phyloP scores from a whole-genome alignment of 2,329 filamentous ascomycete species.

The Emmonsiellopsis sp. region DNA sequence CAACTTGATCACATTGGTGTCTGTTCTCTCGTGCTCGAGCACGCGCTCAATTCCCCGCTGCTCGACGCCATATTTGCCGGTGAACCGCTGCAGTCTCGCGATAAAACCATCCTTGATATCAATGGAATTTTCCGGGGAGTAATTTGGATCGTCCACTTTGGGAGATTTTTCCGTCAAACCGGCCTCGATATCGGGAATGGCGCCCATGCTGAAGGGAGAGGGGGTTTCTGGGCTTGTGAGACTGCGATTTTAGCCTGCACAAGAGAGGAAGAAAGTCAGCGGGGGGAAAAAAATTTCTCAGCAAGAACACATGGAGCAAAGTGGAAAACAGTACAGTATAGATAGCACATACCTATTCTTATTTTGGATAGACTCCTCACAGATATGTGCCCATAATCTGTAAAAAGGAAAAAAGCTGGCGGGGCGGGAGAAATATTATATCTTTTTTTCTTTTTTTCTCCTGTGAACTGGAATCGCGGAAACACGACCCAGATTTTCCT shows the following conservation, averaged over 20 bases:
- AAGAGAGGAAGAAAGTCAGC: too few relatives aligned
- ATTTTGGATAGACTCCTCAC: too few relatives aligned
- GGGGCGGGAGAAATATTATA: too few relatives aligned
- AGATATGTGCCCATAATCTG: too few relatives aligned
- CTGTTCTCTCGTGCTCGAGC: background rate
- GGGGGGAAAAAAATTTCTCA: too few relatives aligned
- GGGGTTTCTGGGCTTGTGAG: background rate
- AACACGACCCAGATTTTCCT: too few relatives aligned
- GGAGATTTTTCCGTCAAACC: background rate
- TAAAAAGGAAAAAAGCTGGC: too few relatives aligned
- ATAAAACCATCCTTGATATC: background rate
- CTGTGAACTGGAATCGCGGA: too few relatives aligned
- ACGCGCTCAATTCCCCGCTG: slow-evolving; percentile 3
- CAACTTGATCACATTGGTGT: background rate
- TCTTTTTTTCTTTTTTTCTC: too few relatives aligned
- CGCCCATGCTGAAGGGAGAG: background rate
- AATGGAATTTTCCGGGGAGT: background rate
- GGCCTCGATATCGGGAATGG: background rate
- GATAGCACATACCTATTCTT: background rate
- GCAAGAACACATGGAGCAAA: background rate
- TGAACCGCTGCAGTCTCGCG: background rate
- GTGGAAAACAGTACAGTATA: background rate
- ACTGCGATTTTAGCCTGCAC: too few relatives aligned
- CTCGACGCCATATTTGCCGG: slow-evolving; percentile 1
- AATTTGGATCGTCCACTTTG: background rate